Evolutionary conservation across 2,329 filamentous ascomycete genomes (phyloP), one percentile per base, ranked within the genome.

Genomic region (Claviceps citrina): DNA sequence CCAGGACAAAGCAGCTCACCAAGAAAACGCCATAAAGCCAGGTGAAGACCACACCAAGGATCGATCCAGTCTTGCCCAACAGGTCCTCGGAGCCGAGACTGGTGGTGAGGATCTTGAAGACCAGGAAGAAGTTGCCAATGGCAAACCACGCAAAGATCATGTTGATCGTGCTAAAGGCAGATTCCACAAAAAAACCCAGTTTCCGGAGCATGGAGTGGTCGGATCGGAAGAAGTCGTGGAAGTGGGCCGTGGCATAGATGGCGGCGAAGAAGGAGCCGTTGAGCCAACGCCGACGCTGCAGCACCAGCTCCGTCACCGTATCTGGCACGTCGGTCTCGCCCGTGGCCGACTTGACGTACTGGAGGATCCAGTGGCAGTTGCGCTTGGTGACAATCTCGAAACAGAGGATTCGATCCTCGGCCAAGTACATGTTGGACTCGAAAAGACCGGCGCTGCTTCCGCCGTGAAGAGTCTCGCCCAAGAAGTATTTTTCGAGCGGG

Each of bases 141-240:
- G 82, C 85, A 57, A 98, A 96, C 91, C 91, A 98, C 39, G 91
- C 87, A 59, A 96, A 98, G 55, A 98, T 73, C 84, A 96, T 95
- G 69, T 84, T 93, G 61, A 89, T 71, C 1, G 85, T 91, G 61
- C 95, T 87, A 65, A 95, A 98, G 49, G 81, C 67, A 59, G 95
- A 96, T 58, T 98, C 91, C 49, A 96, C 62, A 52, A 94, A 73
- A 61, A 98, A 84, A 70, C 84, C 84, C 44, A 89, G 65, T 60
- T 96, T 95, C 50, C 91, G 77, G 31, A 93, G 55, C 52, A 87
- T 70, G 20, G 82, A 89, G 60, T 98, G 91, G 53, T 87, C 81
- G 47, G 85, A 93, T 43, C 91, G 78, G 73, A 89, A 93, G 59
- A 98, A 86, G 55, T 96, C 82, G 63, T 93, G 89, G 59, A 93